Evolutionary conservation across 2,329 filamentous ascomycete species (phyloP).

Genomic region (Cyphellophora attinorum): DNA sequence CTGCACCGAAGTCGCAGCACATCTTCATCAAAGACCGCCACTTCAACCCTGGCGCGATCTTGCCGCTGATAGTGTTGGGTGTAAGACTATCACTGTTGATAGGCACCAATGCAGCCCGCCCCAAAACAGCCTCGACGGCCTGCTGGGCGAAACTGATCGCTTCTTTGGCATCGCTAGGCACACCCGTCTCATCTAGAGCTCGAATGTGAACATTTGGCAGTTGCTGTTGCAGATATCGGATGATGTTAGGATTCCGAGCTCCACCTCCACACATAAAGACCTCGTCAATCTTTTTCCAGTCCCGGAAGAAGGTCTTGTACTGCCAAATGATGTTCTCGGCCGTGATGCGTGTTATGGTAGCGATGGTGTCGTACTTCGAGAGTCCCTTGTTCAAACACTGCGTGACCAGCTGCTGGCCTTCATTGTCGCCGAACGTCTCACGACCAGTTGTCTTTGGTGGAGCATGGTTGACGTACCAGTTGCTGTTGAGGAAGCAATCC

Average conservation of each 20-base stretch:
- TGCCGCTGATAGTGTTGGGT: slow-evolving; percentile 43
- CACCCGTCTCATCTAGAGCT: slow-evolving; percentile 49
- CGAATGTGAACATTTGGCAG: slow-evolving; percentile 41
- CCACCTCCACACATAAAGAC: slow-evolving; percentile 54
- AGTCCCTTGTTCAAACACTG: slow-evolving; percentile 35
- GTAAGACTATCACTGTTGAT: slow-evolving; percentile 41
- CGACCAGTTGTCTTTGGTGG: slow-evolving; percentile 50
- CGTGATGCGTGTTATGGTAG: slow-evolving; percentile 51
- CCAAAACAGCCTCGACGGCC: slow-evolving; percentile 50
- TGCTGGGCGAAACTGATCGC: slow-evolving; percentile 53
- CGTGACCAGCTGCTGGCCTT: slow-evolving; percentile 42
- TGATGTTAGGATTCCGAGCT: slow-evolving; percentile 50
- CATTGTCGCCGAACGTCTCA: slow-evolving; percentile 50
- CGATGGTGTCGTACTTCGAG: slow-evolving; percentile 43
- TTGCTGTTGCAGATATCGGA: slow-evolving; percentile 39
- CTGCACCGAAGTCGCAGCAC: not conserved
- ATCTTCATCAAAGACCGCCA: slow-evolving; percentile 17
- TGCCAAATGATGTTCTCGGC: slow-evolving; percentile 48
- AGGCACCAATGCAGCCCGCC: slow-evolving; percentile 47
- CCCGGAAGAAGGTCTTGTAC: slow-evolving; percentile 39
- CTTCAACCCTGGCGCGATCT: slow-evolving; percentile 45
- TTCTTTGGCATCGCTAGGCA: slow-evolving; percentile 50
- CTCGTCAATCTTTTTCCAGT: slow-evolving; percentile 35
- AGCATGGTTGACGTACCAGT: slow-evolving; percentile 41
- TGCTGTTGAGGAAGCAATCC: slow-evolving; percentile 37